Base-by-base conservation (phyloP, 805 yeast species). In the Yamadazyma nakazawae region DNA sequence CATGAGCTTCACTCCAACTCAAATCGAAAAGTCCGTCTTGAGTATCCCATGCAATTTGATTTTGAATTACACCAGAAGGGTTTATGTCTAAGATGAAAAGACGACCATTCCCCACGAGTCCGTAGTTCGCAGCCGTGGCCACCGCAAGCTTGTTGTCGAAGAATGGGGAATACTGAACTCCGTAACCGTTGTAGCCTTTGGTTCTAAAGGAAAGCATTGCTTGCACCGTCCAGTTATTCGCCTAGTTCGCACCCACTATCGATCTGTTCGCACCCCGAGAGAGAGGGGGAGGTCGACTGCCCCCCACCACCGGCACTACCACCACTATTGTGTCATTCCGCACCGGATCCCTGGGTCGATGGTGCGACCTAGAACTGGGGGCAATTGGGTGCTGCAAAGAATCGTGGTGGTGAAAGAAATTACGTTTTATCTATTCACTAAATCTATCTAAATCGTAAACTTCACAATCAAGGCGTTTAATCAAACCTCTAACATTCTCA, bases 71-170 rank as follows among this genome's bases (percentile, higher is more conserved):
- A 0, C 98, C 98, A 50, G 73, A 68, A 18, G 81, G 79, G 43
- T 76, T 79, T 40, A 92, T 86, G 41, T 81, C 81, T 19, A 92
- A 68, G 1, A 92, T 72, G 54, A 72, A 84, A 25, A 92, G 69
- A 54, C 88, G 77, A 5, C 99, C 99, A 64, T 92, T 92, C 2
- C 99, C 99, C 2, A 90, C 96, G 4, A 92, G 70, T 1, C 98
- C 98, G 64, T 82, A 92, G 68, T 92, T 94, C 24, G 97, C 89
- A 1, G 96, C 84, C 0, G 96, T 76, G 0, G 96, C 95, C 28
- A 89, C 92, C 0, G 96, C 97, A 18, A 92, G 59, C 58, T 88
- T 86, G 67, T 86, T 88, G 64, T 92, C 98, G 56, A 81, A 87
- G 58, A 82, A 92, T 1, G 98, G 97, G 0, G 97, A 89, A 69